These are phyloP conservation scores for Hanseniaspora lindneri DNA, from an alignment of 805 yeast species.

Conservation along the genomic window DNA sequence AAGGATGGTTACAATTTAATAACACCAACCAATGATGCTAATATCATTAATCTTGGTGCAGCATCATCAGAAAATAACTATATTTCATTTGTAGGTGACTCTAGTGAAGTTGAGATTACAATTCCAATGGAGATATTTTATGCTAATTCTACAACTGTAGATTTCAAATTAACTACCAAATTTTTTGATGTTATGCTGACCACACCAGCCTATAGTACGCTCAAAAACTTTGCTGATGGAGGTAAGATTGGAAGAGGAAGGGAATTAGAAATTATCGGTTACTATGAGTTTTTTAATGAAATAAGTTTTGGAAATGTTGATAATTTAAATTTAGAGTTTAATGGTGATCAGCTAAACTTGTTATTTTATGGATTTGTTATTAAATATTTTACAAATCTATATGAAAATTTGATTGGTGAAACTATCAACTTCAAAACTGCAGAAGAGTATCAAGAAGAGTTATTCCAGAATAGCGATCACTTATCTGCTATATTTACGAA, in stretches of 20 bases:
- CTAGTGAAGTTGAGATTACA: slow-evolving; percentile 34
- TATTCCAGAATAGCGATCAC: slow-evolving; percentile 12
- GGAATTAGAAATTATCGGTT: slow-evolving; percentile 50
- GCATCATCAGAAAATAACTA: slow-evolving; percentile 73
- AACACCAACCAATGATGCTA: slow-evolving; percentile 74
- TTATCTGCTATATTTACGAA: neutral
- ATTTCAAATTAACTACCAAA: slow-evolving; percentile 44
- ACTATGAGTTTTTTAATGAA: slow-evolving; percentile 47
- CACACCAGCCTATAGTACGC: slow-evolving; percentile 89
- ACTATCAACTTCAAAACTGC: slow-evolving; percentile 69
- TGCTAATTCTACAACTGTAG: slow-evolving; percentile 40
- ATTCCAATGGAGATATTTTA: slow-evolving; percentile 52
- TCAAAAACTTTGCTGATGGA: slow-evolving; percentile 52
- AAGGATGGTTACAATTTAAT: slow-evolving; percentile 45
- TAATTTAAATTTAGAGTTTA: slow-evolving; percentile 50
- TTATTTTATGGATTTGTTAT: slow-evolving; percentile 70
- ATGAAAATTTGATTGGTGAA: slow-evolving; percentile 87
- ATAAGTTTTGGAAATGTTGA: slow-evolving; percentile 60
- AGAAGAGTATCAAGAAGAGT: slow-evolving; percentile 54
- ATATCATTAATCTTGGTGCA: slow-evolving; percentile 78
- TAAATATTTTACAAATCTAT: slow-evolving; percentile 58
- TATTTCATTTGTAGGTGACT: slow-evolving; percentile 58
- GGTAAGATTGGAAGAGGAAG: slow-evolving; percentile 57
- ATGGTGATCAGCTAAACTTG: slow-evolving; percentile 55
- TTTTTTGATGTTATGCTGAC: slow-evolving; percentile 50